These are phyloP conservation scores for Daldinia sp. DNA, from an alignment of 2,329 filamentous ascomycete species.

Conservation along the genomic window DNA sequence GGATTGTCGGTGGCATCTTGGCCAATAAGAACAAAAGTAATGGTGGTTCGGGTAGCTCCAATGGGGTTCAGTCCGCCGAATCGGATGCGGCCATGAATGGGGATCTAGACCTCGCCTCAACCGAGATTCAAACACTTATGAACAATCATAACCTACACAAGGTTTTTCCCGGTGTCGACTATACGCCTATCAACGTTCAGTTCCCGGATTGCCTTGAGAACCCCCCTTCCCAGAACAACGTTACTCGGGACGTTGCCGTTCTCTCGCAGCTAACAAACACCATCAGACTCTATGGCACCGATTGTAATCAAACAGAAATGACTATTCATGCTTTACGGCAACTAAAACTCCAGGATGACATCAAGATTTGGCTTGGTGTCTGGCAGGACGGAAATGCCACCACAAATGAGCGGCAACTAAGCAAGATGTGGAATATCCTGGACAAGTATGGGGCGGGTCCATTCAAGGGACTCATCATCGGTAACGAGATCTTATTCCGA, in stretches of 20 bases:
- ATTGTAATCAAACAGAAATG: conserved; percentile 98
- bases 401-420: conserved; percentile 82
- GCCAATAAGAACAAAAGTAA: conserved; percentile 55
- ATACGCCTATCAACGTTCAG: conserved; percentile 90
- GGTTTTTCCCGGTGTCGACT: conserved; percentile 95
- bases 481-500: conserved; percentile 82
- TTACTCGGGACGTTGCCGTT: conserved; percentile 89
- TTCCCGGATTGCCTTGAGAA: conserved; percentile 82
- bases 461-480: conserved; percentile 83
- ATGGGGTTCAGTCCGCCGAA: conserved; percentile 58
- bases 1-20: conserved; percentile 61
- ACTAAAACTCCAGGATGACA: conserved; percentile 72
- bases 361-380: conserved; percentile 94
- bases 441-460: conserved; percentile 71
- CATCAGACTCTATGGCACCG: conserved; percentile 89
- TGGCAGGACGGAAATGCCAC: conserved; percentile 88
- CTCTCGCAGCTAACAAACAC: conserved; percentile 89
- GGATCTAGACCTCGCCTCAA: conserved; percentile 76
- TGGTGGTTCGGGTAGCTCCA: conserved; percentile 37
- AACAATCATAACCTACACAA: conserved; percentile 85
- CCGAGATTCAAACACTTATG: conserved; percentile 81
- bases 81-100: conserved; percentile 70
- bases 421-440: conserved; percentile 85
- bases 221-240: conserved; percentile 90
- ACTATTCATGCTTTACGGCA: conserved; percentile 81